Evolutionary conservation across 2,329 filamentous ascomycete species (phyloP).

Genomic region (Aureobasidium sp.): DNA sequence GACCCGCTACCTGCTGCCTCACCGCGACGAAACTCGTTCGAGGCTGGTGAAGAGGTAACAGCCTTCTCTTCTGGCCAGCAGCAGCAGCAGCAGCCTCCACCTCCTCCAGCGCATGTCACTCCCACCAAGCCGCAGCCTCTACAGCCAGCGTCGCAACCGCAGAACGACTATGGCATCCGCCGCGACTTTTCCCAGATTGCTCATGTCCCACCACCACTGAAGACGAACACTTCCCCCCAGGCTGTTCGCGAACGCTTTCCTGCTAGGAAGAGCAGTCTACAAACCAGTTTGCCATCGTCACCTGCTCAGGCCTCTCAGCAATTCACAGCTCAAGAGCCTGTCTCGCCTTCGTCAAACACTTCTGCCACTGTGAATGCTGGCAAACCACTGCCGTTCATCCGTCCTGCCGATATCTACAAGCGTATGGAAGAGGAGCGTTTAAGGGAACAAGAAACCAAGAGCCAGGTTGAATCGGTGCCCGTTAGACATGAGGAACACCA

Average conservation of each 20-base stretch:
- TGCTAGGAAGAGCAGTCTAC: slow-evolving; percentile 50
- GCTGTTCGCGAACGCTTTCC: slow-evolving; percentile 26
- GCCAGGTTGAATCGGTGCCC: slow-evolving; percentile 16
- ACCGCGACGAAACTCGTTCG: slow-evolving; percentile 45
- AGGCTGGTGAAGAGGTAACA: slow-evolving; percentile 46
- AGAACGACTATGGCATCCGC: slow-evolving; percentile 19
- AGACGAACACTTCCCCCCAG: slow-evolving; percentile 27
- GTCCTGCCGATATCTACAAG: slow-evolving; percentile 71
- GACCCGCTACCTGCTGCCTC: slow-evolving; percentile 33
- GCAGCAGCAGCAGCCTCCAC: not conserved
- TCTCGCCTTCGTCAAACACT: not conserved
- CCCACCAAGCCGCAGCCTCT: slow-evolving; percentile 3
- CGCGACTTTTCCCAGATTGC: slow-evolving; percentile 49
- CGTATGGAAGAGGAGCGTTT: slow-evolving; percentile 58
- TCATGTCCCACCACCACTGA: slow-evolving; percentile 41
- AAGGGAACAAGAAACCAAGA: slow-evolving; percentile 40
- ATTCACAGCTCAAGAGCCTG: not conserved
- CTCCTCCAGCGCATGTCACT: slow-evolving; percentile 3
- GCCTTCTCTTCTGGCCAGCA: slow-evolving; percentile 32
- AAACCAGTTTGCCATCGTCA: slow-evolving; percentile 32
- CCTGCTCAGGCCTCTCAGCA: slow-evolving; percentile 15
- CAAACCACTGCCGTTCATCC: slow-evolving; percentile 53
- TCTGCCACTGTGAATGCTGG: not conserved
- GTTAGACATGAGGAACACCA: slow-evolving; percentile 49
- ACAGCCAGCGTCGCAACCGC: not conserved